Conservation (phyloP, 2,329 filamentous ascomycete genomes). For the Verticillium tricorpus region DNA sequence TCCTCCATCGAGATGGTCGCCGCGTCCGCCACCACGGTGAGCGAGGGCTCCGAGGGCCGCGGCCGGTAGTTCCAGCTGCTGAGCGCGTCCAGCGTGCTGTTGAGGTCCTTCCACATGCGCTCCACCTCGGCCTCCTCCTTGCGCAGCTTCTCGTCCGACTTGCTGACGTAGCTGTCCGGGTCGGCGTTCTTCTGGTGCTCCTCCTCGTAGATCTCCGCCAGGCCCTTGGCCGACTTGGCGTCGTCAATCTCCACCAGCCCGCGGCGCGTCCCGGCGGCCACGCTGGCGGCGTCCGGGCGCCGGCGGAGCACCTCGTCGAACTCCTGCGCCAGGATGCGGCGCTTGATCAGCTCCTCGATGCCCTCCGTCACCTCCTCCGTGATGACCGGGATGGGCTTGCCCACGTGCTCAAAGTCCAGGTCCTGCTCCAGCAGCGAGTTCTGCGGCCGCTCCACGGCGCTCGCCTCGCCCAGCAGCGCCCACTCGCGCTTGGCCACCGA, state of each 20-base stretch:
- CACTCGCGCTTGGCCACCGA: conserved; percentile 88
- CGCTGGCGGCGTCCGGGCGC: conserved; percentile 67
- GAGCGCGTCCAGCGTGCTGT: conserved; percentile 77
- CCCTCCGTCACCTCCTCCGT: conserved; percentile 86
- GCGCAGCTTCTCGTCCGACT: conserved; percentile 74
- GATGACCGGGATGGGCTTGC: conserved; percentile 91
- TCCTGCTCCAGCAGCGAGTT: conserved; percentile 95
- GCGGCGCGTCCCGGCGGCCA: conserved; percentile 57
- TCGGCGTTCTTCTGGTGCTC: conserved; percentile 78
- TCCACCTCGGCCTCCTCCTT: conserved; percentile 82
- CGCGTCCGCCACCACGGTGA: conserved; percentile 85
- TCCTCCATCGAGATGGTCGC: conserved; percentile 95
- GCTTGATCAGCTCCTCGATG: conserved; percentile 92
- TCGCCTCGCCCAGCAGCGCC: conserved; percentile 84
- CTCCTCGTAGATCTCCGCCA: conserved; percentile 92
- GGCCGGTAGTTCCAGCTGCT: conserved; percentile 96
- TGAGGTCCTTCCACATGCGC: conserved; percentile 76
- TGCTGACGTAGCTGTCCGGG: conserved; percentile 73
- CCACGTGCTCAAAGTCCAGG: conserved; percentile 89
- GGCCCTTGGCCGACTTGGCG: conserved; percentile 76
- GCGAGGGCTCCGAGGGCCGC: conserved; percentile 72
- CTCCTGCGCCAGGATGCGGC: conserved; percentile 81
- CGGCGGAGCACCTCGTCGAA: conserved; percentile 89
- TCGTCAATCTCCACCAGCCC: conserved; percentile 81
- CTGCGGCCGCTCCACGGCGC: conserved; percentile 72